Conservation (phyloP, 352 stramenopile species). For the Pythium sukuiense region DNA sequence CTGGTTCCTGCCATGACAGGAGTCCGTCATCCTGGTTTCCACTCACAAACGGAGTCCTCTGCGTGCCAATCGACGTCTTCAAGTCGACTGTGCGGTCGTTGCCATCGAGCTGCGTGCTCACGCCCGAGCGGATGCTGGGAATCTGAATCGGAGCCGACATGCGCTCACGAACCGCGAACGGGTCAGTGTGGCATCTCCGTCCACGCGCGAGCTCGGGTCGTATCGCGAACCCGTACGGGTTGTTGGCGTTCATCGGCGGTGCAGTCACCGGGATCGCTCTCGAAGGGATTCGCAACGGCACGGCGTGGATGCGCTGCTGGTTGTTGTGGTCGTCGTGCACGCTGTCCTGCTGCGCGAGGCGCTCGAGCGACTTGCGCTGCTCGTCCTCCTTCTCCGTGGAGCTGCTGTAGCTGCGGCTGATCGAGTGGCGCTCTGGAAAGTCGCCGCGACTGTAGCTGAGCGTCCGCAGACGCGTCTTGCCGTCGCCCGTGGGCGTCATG, state of each 20-base stretch:
- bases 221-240: constrained; percentile 32
- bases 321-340: not conserved
- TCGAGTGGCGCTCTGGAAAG: constrained; percentile 8
- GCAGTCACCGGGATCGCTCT: not conserved
- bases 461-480: constrained; percentile 9
- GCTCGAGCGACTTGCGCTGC: constrained; percentile 27
- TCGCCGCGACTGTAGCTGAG: constrained; percentile 20
- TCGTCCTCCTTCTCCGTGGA: constrained; percentile 29
- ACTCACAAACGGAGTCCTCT: not conserved
- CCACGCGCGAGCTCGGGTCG: constrained; percentile 27
- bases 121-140: constrained; percentile 26
- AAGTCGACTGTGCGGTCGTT: constrained; percentile 4
- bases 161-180: constrained; percentile 36
- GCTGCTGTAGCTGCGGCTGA: constrained; percentile 32
- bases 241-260: not conserved
- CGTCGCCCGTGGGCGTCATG: constrained; percentile 1
- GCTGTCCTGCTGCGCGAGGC: constrained; percentile 3
- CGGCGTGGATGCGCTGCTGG: constrained; percentile 7
- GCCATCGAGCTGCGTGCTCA: constrained; percentile 17
- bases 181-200: constrained; percentile 37
- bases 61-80: not conserved
- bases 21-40: constrained; percentile 33
- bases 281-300: constrained; percentile 16
- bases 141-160: constrained; percentile 70
- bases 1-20: constrained; percentile 66